A percentile compares a stretch with the other conserved stretches of the same genome.
These are phyloP conservation scores for Penicillium frequentans DNA, from an alignment of 2,329 filamentous ascomycete species.

Conservation along the genomic window DNA sequence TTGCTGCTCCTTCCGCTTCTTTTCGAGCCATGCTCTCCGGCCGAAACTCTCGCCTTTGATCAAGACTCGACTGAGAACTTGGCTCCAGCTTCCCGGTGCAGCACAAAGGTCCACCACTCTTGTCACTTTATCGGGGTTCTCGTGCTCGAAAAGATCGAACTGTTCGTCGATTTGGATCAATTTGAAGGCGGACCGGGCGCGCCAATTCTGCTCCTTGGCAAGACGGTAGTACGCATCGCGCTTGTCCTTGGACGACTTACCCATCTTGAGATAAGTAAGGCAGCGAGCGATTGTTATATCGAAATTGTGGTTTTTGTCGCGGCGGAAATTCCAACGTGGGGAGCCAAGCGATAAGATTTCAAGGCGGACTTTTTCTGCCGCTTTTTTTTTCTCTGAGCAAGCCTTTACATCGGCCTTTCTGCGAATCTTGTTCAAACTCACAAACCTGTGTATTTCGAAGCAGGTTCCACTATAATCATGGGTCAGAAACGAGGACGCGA, in stretches of 20 bases:
- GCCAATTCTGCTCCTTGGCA: constrained; percentile 98
- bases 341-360: constrained; percentile 34
- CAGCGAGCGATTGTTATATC: neutral
- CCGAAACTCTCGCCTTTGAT: constrained; percentile 94
- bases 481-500: constrained; percentile 39
- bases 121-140: constrained; percentile 67
- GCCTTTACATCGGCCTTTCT: constrained; percentile 4
- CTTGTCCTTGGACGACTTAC: constrained; percentile 98
- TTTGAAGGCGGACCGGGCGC: constrained; percentile 94
- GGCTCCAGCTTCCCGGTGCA: constrained; percentile 94
- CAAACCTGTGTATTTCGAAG: neutral
- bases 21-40: constrained; percentile 80
- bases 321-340: constrained; percentile 29
- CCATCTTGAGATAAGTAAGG: constrained; percentile 57
- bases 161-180: constrained; percentile 93
- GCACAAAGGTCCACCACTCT: constrained; percentile 95
- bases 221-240: constrained; percentile 96
- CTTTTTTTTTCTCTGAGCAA: constrained; percentile 34
- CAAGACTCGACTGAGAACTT: constrained; percentile 88
- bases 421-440: neutral
- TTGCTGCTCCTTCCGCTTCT: constrained; percentile 61
- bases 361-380: constrained; percentile 35
- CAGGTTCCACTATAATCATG: constrained; percentile 22
- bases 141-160: constrained; percentile 81
- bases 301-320: constrained; percentile 4